A percentile compares a stretch with the other conserved stretches of the same genome.
These are phyloP conservation scores for Penicillium griseofulvum DNA, from an alignment of 2,329 filamentous ascomycete genomes.

Conservation along the genomic window DNA sequence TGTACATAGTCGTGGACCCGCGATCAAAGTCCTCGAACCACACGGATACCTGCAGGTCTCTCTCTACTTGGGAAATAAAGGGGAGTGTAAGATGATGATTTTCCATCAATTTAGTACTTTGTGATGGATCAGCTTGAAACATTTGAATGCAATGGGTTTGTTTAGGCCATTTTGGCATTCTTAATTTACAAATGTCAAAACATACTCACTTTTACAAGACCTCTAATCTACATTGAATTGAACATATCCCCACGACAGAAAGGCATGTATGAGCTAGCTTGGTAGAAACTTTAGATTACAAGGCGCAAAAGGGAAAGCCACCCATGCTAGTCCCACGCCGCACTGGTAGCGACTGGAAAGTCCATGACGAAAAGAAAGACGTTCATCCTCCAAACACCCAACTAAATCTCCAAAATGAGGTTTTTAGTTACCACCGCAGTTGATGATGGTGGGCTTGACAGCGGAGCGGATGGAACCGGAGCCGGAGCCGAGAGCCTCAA, in stretches of 20 bases:
- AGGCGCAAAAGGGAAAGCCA: slow-evolving; percentile 14
- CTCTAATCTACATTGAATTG: not conserved
- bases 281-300: slow-evolving; percentile 31
- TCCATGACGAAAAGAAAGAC: slow-evolving; percentile 9
- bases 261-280: slow-evolving; percentile 15
- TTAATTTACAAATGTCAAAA: no score
- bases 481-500: slow-evolving; percentile 58
- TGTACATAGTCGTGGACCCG: not conserved
- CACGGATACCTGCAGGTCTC: not conserved
- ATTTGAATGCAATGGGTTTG: not conserved
- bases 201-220: not conserved
- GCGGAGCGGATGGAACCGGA: slow-evolving; percentile 53
- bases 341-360: not conserved
- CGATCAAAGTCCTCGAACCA: not conserved
- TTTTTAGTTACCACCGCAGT: slow-evolving; percentile 48
- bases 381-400: slow-evolving; percentile 3
- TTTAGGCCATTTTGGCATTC: not conserved
- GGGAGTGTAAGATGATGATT: not conserved
- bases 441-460: slow-evolving; percentile 56
- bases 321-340: slow-evolving; percentile 7
- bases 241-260: not conserved
- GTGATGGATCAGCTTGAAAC: not conserved
- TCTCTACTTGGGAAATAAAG: not conserved
- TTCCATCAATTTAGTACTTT: not conserved
- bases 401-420: slow-evolving; percentile 11